phyloP scores from a whole-genome alignment of 306 rosid genomes.

The Vachellia pachyceras region DNA sequence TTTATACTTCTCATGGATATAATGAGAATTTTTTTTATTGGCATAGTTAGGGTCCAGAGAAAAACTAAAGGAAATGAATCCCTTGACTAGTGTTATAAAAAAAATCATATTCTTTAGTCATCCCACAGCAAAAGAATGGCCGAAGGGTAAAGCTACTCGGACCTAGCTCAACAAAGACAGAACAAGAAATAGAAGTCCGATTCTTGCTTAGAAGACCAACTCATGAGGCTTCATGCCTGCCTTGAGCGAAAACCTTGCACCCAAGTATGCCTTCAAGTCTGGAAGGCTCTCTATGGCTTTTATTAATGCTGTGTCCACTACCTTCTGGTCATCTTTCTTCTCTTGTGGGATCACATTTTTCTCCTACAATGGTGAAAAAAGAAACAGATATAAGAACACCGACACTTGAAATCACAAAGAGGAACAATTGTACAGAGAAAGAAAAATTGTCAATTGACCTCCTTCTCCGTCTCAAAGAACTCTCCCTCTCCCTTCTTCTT shows the following conservation, averaged over 20 bases:
- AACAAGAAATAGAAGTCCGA: background rate
- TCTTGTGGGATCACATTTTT: slow-evolving; percentile 65
- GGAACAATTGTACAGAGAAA: background rate
- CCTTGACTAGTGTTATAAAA: slow-evolving; percentile 2
- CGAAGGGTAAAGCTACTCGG: slow-evolving; percentile 18
- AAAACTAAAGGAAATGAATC: no score
- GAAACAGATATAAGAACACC: background rate
- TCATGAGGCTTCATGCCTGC: slow-evolving; percentile 87
- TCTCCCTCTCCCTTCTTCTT: slow-evolving; percentile 62
- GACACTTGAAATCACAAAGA: background rate
- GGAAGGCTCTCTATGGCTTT: slow-evolving; percentile 68
- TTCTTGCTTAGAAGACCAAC: slow-evolving; percentile 57
- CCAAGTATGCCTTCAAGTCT: slow-evolving; percentile 69
- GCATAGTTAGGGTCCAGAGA: no score
- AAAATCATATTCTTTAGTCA: slow-evolving; percentile 23
- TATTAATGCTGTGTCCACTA: slow-evolving; percentile 59
- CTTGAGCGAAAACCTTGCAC: slow-evolving; percentile 74
- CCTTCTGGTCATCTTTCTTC: slow-evolving; percentile 75
- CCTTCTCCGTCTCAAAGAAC: slow-evolving; percentile 61
- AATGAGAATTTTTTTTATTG: no score
- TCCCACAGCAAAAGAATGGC: slow-evolving; percentile 4
- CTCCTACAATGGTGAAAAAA: slow-evolving; percentile 46
- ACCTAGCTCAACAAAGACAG: slow-evolving; percentile 25
- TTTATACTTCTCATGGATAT: no score
- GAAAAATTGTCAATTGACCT: slow-evolving; percentile 37